Base-by-base conservation (phyloP, 306 rosid species). In the Calophaca sinica region DNA sequence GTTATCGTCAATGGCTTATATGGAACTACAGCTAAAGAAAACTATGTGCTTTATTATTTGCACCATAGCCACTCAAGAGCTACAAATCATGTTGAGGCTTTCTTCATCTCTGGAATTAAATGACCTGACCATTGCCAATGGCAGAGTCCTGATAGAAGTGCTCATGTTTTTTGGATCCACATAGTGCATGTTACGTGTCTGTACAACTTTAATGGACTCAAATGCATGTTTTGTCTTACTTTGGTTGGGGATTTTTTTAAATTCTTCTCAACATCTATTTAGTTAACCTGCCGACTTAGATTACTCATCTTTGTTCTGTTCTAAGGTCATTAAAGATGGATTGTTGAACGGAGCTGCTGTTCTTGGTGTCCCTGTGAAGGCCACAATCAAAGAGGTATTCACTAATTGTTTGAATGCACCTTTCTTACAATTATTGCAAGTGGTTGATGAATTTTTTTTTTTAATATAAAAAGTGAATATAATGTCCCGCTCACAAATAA, bases 371-470 rank as follows among this genome's bases (percentile, higher is more conserved):
- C 99, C 97, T 52, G 90, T 62, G 45, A 94, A 94, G 87, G 96
- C 99, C 69, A 94, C 99, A 31, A 92, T 94, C 87, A 94, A 92
- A 84, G 97, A 94, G 97, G 99, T 93, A 86, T 46, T 42, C 33
- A 63, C 44, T 59, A 57, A 39, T 66, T 76, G 61, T 75, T 68
- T 35, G 72, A 57, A 35, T 11, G 41, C 14, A 7, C 10, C 50
- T 64, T 11, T 64, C 26, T 26, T 49, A 60, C 46, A 9, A 62
- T 39, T 74, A 15, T 11, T 35, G 39, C 67, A 36, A 45, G 65
- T 36, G 46, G 57, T 36, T 70, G 67, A 58, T 60, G 63, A 48
- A 46, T 49, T 50, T 48, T 50, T 31, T 15, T 59, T 79, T 15
- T 60, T n/a, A n/a, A 45, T 20, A 11, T 59, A 5, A 26, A 31